A percentile compares a stretch with the other conserved stretches of the same genome.
Evolutionary conservation across 176 grass and related monocot species (phyloP).

Genomic region (Cenchrus purpureus): DNA sequence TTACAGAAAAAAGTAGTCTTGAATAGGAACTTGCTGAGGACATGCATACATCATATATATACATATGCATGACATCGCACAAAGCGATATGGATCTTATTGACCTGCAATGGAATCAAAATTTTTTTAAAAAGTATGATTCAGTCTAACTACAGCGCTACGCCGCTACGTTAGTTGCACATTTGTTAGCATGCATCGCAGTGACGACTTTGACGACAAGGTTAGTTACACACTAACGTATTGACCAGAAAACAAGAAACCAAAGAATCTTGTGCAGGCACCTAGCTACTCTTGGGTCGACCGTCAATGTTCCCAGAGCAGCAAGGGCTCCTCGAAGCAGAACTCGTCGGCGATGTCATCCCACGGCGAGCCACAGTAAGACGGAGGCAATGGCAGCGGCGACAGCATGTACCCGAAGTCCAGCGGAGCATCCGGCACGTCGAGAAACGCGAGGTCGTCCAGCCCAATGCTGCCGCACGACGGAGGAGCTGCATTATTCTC

Average conservation of each 20-base stretch:
- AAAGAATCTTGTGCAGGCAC: slow-evolving; percentile 11
- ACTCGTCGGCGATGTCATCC: slow-evolving; percentile 31
- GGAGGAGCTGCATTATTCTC: slow-evolving; percentile 10
- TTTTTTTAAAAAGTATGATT: neutral
- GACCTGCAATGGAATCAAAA: neutral
- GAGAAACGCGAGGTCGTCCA: slow-evolving; percentile 31
- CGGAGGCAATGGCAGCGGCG: slow-evolving; percentile 15
- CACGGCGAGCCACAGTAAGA: slow-evolving; percentile 34
- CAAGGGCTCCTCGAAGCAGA: slow-evolving; percentile 49
- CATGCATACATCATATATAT: neutral
- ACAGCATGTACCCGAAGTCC: slow-evolving; percentile 35
- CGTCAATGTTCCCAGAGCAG: slow-evolving; percentile 59
- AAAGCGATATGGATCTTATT: slow-evolving; percentile 24
- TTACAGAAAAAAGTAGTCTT: neutral
- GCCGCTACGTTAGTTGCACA: neutral
- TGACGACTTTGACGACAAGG: neutral
- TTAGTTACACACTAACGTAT: neutral
- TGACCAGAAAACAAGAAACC: neutral
- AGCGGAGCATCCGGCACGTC: slow-evolving; percentile 37
- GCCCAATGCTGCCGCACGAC: neutral
- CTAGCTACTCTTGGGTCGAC: neutral
- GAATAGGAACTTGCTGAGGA: neutral
- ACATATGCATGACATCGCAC: neutral
- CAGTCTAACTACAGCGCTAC: neutral
- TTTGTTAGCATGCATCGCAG: neutral